Percentiles rank a stretch among this genome's conserved stretches.
Evolutionary conservation across 2,329 filamentous ascomycete species (phyloP).

Genomic region (Sporothrix brunneoviolacea): DNA sequence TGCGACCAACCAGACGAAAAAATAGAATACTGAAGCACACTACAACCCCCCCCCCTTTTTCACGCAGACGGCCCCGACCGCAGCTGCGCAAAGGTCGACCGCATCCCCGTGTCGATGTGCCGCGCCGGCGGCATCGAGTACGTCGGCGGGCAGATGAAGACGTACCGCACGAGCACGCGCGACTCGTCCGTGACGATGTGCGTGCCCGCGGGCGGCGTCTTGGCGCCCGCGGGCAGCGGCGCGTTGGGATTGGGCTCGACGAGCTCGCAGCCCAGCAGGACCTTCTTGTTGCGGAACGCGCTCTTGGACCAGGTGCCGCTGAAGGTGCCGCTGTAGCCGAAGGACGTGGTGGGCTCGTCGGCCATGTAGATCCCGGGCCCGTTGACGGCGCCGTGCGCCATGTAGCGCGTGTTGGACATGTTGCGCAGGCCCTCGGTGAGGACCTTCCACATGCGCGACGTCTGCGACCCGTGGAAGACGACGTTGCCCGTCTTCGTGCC

Average conservation of each 20-base stretch:
- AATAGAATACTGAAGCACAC: background rate
- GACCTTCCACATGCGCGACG: slow-evolving; percentile 18
- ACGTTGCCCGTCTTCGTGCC: slow-evolving; percentile 8
- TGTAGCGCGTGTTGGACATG: slow-evolving; percentile 17
- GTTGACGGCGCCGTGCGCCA: slow-evolving; percentile 13
- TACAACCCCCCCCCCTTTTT: background rate
- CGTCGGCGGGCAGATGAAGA: slow-evolving; percentile 19
- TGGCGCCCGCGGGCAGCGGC: background rate
- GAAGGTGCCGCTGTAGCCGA: slow-evolving; percentile 13
- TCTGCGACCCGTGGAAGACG: slow-evolving; percentile 19
- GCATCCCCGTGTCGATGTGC: slow-evolving; percentile 18
- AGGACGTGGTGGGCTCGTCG: slow-evolving; percentile 16
- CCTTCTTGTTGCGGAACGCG: slow-evolving; percentile 12
- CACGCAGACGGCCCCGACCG: slow-evolving; percentile 7
- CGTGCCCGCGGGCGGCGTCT: slow-evolving; percentile 4
- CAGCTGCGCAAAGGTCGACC: slow-evolving; percentile 15
- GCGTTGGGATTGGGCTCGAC: slow-evolving; percentile 9
- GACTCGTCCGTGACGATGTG: slow-evolving; percentile 17
- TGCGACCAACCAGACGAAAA: no score
- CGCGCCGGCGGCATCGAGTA: slow-evolving; percentile 18
- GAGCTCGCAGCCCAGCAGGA: slow-evolving; percentile 22
- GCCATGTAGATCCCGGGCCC: slow-evolving; percentile 19
- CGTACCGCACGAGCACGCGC: slow-evolving; percentile 21
- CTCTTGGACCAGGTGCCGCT: slow-evolving; percentile 14
- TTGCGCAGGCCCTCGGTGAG: slow-evolving; percentile 20